phyloP scores from a whole-genome alignment of 2,329 filamentous ascomycete species.

The Colletotrichum sp. region DNA sequence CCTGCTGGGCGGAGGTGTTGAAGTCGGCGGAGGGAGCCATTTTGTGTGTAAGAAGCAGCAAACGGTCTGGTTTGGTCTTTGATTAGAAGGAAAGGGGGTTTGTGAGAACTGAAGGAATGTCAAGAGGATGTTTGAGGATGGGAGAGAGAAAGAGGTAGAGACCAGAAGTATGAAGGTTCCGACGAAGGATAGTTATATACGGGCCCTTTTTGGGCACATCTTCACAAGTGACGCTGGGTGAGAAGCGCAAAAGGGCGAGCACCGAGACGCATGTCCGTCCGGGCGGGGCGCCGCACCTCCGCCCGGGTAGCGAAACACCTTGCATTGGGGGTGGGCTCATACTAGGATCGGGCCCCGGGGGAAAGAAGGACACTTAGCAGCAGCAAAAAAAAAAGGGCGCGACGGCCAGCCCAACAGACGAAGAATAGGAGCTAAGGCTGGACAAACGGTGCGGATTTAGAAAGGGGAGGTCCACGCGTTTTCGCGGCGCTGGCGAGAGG shows the following conservation, averaged over 20 bases:
- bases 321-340: slow-evolving; percentile 10
- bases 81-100: neutral
- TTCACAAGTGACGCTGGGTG: neutral
- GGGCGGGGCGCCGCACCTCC: slow-evolving; percentile 14
- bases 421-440: neutral
- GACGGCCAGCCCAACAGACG: neutral
- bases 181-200: slow-evolving; percentile 13
- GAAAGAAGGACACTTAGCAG: neutral
- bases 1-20: slow-evolving; percentile 13
- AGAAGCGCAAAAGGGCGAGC: neutral
- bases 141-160: neutral
- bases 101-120: neutral
- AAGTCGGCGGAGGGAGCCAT: slow-evolving; percentile 33
- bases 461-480: slow-evolving; percentile 9
- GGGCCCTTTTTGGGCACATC: neutral
- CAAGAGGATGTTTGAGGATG: neutral
- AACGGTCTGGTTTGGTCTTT: neutral
- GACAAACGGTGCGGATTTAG: neutral
- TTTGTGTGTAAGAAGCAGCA: neutral
- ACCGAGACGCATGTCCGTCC: slow-evolving; percentile 19
- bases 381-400: neutral
- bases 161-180: neutral
- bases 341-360: slow-evolving; percentile 11
- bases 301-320: slow-evolving; percentile 14
- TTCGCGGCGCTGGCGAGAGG: neutral